A percentile compares a stretch with the other conserved stretches of the same genome.
phyloP scores from a whole-genome alignment of 805 yeast genomes.

The Cyberlindnera mycetangii region DNA sequence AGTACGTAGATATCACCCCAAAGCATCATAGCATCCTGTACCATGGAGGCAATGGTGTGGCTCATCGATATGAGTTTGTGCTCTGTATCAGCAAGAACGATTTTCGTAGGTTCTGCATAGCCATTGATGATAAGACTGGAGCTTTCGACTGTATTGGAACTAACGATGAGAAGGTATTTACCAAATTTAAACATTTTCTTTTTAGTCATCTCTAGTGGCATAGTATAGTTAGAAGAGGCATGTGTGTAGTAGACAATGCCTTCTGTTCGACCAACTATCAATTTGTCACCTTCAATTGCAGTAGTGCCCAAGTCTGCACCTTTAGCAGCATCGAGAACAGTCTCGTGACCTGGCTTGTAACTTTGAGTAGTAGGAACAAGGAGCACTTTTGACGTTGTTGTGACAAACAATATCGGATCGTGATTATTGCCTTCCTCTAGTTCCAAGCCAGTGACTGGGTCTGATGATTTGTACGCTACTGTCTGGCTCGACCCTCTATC shows the following conservation, averaged over 20 bases:
- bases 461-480: slow-evolving; percentile 61
- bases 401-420: slow-evolving; percentile 56
- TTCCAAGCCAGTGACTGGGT: slow-evolving; percentile 78
- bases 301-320: slow-evolving; percentile 48
- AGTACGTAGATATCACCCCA: slow-evolving; percentile 60
- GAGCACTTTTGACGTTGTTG: slow-evolving; percentile 71
- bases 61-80: slow-evolving; percentile 71
- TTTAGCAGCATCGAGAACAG: slow-evolving; percentile 38
- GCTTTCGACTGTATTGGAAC: slow-evolving; percentile 40
- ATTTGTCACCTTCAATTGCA: slow-evolving; percentile 40
- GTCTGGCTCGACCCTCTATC: slow-evolving; percentile 92
- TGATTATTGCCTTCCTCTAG: slow-evolving; percentile 43
- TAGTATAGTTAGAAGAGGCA: slow-evolving; percentile 48
- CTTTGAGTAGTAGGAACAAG: slow-evolving; percentile 77
- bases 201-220: slow-evolving; percentile 58
- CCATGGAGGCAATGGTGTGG: slow-evolving; percentile 62
- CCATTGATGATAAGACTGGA: slow-evolving; percentile 33
- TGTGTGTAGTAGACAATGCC: slow-evolving; percentile 61
- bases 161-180: slow-evolving; percentile 57
- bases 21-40: slow-evolving; percentile 53
- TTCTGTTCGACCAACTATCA: slow-evolving; percentile 66
- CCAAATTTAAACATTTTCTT: slow-evolving; percentile 46
- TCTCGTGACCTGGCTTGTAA: slow-evolving; percentile 62
- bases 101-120: slow-evolving; percentile 44
- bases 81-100: slow-evolving; percentile 64